These are phyloP conservation scores for Lodderomyces oxycetoniae DNA, from an alignment of 1,139 yeast species.

Conservation along the genomic window DNA sequence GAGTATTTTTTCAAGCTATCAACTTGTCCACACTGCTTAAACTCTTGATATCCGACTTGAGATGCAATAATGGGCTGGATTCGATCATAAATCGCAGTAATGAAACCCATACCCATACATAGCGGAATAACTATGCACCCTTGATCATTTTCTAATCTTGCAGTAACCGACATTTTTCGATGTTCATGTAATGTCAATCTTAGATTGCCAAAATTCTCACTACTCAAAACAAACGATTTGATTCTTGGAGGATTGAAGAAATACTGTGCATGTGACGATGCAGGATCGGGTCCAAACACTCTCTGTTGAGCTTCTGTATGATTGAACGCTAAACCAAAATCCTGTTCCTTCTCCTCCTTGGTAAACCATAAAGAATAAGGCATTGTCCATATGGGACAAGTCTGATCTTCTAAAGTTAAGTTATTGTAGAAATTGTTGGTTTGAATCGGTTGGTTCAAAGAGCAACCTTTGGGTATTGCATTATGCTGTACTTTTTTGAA, in stretches of 20 bases:
- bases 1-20: constrained; percentile 24
- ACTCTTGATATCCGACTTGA: constrained; percentile 55
- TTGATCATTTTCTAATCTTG: constrained; percentile 18
- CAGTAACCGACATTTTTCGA: constrained; percentile 32
- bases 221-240: constrained; percentile 39
- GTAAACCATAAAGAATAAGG: constrained; percentile 46
- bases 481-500: constrained; percentile 22
- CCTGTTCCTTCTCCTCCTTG: constrained; percentile 32
- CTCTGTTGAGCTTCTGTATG: constrained; percentile 40
- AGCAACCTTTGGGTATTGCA: constrained; percentile 33
- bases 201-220: constrained; percentile 24
- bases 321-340: constrained; percentile 40
- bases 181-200: constrained; percentile 25
- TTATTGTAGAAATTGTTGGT: constrained; percentile 45
- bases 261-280: constrained; percentile 35
- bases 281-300: constrained; percentile 42
- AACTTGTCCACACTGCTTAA: constrained; percentile 16
- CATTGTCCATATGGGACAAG: constrained; percentile 44
- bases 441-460: constrained; percentile 29
- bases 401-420: constrained; percentile 40
- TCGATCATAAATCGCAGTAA: constrained; percentile 56
- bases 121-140: constrained; percentile 29
- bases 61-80: constrained; percentile 54
- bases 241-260: constrained; percentile 46
- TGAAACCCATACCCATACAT: constrained; percentile 64